These are phyloP conservation scores for Aureobasidium sp. DNA, from an alignment of 2,329 filamentous ascomycete genomes.

Conservation along the genomic window DNA sequence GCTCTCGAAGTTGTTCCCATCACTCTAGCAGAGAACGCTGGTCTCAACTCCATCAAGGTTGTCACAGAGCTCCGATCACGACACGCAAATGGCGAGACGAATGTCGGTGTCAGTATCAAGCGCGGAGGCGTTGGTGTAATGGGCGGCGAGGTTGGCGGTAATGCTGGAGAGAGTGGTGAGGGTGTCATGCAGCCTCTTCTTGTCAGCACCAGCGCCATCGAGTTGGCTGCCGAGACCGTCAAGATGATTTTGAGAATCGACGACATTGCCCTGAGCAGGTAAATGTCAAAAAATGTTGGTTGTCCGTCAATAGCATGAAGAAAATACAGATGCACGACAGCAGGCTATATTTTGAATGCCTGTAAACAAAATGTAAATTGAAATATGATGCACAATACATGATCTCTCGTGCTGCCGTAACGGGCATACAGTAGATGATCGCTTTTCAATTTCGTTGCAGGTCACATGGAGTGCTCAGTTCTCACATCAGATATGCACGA, in stretches of 20 bases:
- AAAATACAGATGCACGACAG: neutral
- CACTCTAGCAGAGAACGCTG: constrained; percentile 93
- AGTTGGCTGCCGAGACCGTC: constrained; percentile 94
- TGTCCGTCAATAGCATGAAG: neutral
- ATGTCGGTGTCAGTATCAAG: constrained; percentile 96
- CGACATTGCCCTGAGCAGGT: constrained; percentile 51
- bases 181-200: constrained; percentile 89
- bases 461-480: neutral
- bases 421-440: neutral
- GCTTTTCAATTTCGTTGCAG: neutral
- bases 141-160: constrained; percentile 50
- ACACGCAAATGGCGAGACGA: constrained; percentile 91
- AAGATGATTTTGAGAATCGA: constrained; percentile 81
- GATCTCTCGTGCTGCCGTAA: neutral
- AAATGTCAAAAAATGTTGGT: constrained; percentile 14
- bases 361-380: constrained; percentile 13
- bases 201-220: constrained; percentile 95
- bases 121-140: constrained; percentile 94
- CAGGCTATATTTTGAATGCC: constrained; percentile 10
- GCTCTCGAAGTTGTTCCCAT: constrained; percentile 96
- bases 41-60: constrained; percentile 96
- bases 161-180: constrained; percentile 27
- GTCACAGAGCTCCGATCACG: constrained; percentile 92
- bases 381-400: neutral
- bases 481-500: constrained; percentile 1